Base-by-base conservation (phyloP, 1,284 basidiomycete species). In the Pascua sp. region DNA sequence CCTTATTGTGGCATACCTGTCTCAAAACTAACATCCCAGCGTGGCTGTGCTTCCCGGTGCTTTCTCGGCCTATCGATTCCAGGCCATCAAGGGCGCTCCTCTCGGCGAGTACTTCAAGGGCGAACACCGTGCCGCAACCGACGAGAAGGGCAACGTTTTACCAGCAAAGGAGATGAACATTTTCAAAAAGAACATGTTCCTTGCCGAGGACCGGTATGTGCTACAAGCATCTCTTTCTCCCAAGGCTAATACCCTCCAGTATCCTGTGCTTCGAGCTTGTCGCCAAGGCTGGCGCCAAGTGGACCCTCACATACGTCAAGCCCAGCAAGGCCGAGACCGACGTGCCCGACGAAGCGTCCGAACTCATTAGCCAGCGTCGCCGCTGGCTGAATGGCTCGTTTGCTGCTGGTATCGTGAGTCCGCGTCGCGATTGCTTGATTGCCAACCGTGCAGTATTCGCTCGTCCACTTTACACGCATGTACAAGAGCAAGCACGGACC, bases 61-160 rank as follows among this genome's bases (percentile, higher is more conserved):
- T 49, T 98, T 98, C 82, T 94, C 91, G 8, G 92, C 92, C 8
- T 97, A 98, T 73, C 85, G 91, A 36, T 97, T 80, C 78, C 84
- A 88, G 24, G 94, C 95, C 32, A 93, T 98, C 66, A 85, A 87
- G 61, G 95, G 95, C 2, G 82, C 90, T 10, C 94, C 95, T 5
- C 83, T 98, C 32, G 89, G 95, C 69, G 94, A 98, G 75, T 98
- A 98, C 80, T 98, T 98, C 83, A 94, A 98, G 70, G 95, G 95
- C 67, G 95, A 98, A 73, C 93, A 97, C 75, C 92, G 94, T 16
- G 91, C 93, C 65, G 86, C 93, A 55, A 83, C 97, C 41, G 95
- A 94, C 16, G 82, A 86, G 44, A 96, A 97, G 79, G 95, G 94
- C 38, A 78, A 89, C 96, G 56, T 32, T 3, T 4, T 32, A 3